Evolutionary conservation across 225 moss, liverwort and hornwort species (phyloP).

Genomic region (Neckera pumila): DNA sequence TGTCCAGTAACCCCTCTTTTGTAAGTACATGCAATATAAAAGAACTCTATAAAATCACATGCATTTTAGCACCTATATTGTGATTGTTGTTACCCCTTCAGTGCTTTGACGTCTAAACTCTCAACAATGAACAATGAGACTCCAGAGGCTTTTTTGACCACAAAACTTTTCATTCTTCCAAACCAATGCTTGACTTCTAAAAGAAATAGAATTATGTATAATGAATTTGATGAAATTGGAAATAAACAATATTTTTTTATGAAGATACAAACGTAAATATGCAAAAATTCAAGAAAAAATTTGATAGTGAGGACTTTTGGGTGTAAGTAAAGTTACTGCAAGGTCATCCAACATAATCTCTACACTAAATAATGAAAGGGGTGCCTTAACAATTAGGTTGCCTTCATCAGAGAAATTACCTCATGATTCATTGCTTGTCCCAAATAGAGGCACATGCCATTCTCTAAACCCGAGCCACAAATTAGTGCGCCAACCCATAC

Average conservation of each 20-base stretch:
- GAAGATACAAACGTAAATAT: neutral
- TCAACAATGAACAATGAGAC: rapidly evolving
- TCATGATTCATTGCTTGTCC: too few species aligned
- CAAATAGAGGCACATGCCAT: too few species aligned
- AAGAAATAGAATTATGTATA: rapidly evolving
- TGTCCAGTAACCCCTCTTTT: rapidly evolving
- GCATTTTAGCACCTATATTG: neutral
- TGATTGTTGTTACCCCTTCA: rapidly evolving
- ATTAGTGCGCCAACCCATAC: too few species aligned
- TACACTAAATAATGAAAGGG: too few species aligned
- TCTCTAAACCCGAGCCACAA: too few species aligned
- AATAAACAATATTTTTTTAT: neutral
- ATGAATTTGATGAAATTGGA: neutral
- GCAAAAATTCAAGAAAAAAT: neutral
- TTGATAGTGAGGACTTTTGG: neutral
- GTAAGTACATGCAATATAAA: neutral
- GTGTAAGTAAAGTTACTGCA: neutral
- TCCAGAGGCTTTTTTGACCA: rapidly evolving
- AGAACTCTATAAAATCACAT: neutral
- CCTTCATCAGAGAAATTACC: too few species aligned
- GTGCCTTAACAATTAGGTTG: too few species aligned
- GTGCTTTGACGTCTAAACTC: rapidly evolving
- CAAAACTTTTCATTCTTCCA: neutral
- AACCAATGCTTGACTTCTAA: neutral
- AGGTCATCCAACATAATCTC: neutral